Conservation (phyloP, 179 eudicot genomes). For the Silene noctiflora region DNA sequence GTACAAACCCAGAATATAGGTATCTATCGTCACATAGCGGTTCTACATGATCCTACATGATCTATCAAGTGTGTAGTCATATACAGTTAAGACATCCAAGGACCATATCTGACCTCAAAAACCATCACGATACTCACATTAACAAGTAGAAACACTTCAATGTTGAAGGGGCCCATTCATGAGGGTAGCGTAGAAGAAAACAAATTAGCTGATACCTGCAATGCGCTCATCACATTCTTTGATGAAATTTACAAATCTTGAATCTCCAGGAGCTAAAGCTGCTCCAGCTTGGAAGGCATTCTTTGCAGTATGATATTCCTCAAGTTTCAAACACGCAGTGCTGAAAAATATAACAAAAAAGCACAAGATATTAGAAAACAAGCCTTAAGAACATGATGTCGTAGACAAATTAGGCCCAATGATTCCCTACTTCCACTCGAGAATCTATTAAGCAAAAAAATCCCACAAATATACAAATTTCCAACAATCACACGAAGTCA, state of each 20-base stretch:
- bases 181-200: not conserved
- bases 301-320: constrained; percentile 95
- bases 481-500: constrained; percentile 5
- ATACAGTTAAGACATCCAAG: not conserved
- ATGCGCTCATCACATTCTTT: constrained; percentile 75
- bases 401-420: too few relatives aligned
- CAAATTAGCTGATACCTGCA: constrained; percentile 50
- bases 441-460: not conserved
- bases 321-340: constrained; percentile 81
- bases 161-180: not conserved
- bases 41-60: not conserved
- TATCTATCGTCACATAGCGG: not conserved
- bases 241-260: constrained; percentile 64
- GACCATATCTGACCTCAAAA: not conserved
- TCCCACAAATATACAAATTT: not conserved
- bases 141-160: not conserved
- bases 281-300: constrained; percentile 76
- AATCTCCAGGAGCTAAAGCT: constrained; percentile 57
- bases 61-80: not conserved
- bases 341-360: constrained; percentile 29
- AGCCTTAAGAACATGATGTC: too few relatives aligned
- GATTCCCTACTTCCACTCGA: not conserved
- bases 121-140: not conserved
- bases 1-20: not conserved
- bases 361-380: not conserved